These are phyloP conservation scores for Tuber umbilicatum DNA, from an alignment of 495 filamentous ascomycete genomes.

Conservation along the genomic window DNA sequence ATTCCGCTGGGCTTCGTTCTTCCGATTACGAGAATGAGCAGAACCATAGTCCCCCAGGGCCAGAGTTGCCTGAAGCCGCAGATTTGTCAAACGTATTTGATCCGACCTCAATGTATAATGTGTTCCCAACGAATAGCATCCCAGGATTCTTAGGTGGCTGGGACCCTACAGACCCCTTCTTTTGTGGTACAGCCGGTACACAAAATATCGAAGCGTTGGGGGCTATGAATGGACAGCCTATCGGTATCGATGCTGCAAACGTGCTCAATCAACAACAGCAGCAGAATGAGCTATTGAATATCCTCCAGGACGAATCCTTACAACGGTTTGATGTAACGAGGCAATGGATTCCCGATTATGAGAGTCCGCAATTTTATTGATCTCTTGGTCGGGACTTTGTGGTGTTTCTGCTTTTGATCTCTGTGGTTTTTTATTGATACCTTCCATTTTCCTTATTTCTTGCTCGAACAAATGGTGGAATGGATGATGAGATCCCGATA, in stretches of 20 bases:
- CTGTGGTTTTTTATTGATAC: background rate
- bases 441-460: background rate
- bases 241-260: slow-evolving; percentile 7
- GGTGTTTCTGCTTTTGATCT: background rate
- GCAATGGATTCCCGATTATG: slow-evolving; percentile 27
- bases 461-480: background rate
- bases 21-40: slow-evolving; percentile 14
- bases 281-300: slow-evolving; percentile 38
- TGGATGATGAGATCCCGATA: background rate
- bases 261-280: slow-evolving; percentile 40
- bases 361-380: slow-evolving; percentile 34
- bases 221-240: slow-evolving; percentile 10
- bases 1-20: slow-evolving; percentile 9
- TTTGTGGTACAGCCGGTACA: slow-evolving; percentile 9
- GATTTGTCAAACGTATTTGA: slow-evolving; percentile 37
- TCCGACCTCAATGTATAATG: slow-evolving; percentile 19
- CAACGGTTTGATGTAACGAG: slow-evolving; percentile 27
- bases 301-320: slow-evolving; percentile 34
- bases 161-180: slow-evolving; percentile 22
- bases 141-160: slow-evolving; percentile 17
- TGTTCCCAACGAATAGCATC: slow-evolving; percentile 12
- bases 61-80: slow-evolving; percentile 17
- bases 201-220: slow-evolving; percentile 16
- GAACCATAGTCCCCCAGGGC: slow-evolving; percentile 12
- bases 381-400: background rate